These are phyloP conservation scores for Ophiostoma australiae DNA, from an alignment of 2,329 filamentous ascomycete genomes.

Conservation along the genomic window DNA sequence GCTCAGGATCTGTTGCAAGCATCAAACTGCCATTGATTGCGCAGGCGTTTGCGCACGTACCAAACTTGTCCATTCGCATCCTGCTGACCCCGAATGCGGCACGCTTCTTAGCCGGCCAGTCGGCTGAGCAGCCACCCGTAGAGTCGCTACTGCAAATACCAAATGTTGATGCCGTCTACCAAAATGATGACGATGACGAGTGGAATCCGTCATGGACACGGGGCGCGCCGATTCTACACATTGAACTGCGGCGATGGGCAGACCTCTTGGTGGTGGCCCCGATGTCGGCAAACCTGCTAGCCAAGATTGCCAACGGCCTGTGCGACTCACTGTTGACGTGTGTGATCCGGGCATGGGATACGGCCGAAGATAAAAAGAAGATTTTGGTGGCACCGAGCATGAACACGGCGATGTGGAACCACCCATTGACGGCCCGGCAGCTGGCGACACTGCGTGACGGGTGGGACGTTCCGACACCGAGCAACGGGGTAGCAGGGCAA, in stretches of 20 bases:
- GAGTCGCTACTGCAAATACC: conserved; percentile 53
- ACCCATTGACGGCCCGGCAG: conserved; percentile 74
- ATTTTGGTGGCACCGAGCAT: conserved; percentile 71
- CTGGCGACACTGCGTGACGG: conserved; percentile 64
- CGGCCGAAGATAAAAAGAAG: conserved; percentile 54
- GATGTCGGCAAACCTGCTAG: conserved; percentile 76
- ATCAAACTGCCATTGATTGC: conserved; percentile 75
- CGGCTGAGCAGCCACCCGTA: conserved; percentile 68
- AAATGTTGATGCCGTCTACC: conserved; percentile 74
- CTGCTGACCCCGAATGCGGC: conserved; percentile 70
- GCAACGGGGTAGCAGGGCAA: not conserved
- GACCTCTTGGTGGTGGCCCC: conserved; percentile 76
- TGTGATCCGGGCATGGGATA: conserved; percentile 85
- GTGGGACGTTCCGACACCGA: conserved; percentile 55
- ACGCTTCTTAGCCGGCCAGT: conserved; percentile 72
- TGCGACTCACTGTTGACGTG: conserved; percentile 70
- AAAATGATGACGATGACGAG: conserved; percentile 80
- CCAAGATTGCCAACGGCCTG: conserved; percentile 73
- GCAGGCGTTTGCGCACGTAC: conserved; percentile 44
- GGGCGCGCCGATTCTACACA: conserved; percentile 79
- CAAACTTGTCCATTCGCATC: conserved; percentile 71
- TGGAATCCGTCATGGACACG: conserved; percentile 65
- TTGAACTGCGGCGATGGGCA: conserved; percentile 76
- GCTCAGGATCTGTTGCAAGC: conserved; percentile 63
- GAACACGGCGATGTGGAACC: conserved; percentile 87